A percentile compares a stretch with the other conserved stretches of the same genome.
Conservation (phyloP, 805 yeast genomes). For the Gaillardinia entomophila region DNA sequence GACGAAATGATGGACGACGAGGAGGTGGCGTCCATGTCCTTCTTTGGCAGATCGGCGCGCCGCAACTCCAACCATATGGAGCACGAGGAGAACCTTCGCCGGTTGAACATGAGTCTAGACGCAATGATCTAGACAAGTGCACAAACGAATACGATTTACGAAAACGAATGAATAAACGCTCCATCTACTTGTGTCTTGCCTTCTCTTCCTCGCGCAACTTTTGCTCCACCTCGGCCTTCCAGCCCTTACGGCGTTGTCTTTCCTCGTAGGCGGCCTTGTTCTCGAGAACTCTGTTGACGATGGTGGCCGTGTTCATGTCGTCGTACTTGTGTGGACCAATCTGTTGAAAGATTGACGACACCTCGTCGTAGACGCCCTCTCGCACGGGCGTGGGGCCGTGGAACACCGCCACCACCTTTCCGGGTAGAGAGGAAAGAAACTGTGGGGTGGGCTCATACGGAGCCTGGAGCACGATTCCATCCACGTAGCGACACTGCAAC, state of each 20-base stretch:
- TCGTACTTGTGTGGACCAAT: slow-evolving; percentile 54
- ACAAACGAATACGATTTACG: not conserved
- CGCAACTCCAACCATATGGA: slow-evolving; percentile 36
- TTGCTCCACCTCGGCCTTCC: slow-evolving; percentile 52
- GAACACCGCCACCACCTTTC: slow-evolving; percentile 34
- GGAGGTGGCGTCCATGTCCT: slow-evolving; percentile 25
- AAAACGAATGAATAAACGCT: not conserved
- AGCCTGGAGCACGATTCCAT: slow-evolving; percentile 68
- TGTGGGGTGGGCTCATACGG: slow-evolving; percentile 45
- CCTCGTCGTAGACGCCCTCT: slow-evolving; percentile 27
- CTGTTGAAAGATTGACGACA: slow-evolving; percentile 25
- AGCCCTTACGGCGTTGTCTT: slow-evolving; percentile 82
- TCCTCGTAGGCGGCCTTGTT: slow-evolving; percentile 72
- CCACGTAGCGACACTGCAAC: slow-evolving; percentile 80
- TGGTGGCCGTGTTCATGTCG: slow-evolving; percentile 61
- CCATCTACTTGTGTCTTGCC: not conserved
- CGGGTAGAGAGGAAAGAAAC: slow-evolving; percentile 37
- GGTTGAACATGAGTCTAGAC: slow-evolving; percentile 16
- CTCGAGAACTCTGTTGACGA: slow-evolving; percentile 67
- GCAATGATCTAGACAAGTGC: not conserved
- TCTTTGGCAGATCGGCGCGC: slow-evolving; percentile 20
- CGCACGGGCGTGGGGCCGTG: slow-evolving; percentile 54
- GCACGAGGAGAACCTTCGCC: slow-evolving; percentile 23
- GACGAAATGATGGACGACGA: slow-evolving; percentile 66
- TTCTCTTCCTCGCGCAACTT: slow-evolving; percentile 19